These are phyloP conservation scores for Acer negundo DNA, from an alignment of 345 rosid species.

Conservation along the genomic window DNA sequence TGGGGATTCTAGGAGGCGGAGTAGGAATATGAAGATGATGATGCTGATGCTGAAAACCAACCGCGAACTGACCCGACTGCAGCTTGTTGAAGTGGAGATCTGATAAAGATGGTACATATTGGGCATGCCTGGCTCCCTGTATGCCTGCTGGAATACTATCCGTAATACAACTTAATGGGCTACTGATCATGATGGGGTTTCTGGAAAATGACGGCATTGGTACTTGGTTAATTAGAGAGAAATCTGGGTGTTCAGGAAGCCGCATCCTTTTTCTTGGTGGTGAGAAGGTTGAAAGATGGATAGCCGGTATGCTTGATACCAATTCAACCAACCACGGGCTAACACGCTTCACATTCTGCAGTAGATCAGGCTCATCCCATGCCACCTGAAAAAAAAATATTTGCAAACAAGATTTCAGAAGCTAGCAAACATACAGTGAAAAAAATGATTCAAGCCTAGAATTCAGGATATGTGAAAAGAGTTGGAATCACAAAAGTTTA, in stretches of 20 bases:
- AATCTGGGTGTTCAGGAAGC: constrained; percentile 61
- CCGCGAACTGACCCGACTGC: constrained; percentile 49
- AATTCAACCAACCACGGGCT: constrained; percentile 95
- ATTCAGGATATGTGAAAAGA: neutral
- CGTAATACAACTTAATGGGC: constrained; percentile 63
- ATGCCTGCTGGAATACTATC: constrained; percentile 91
- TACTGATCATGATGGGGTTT: constrained; percentile 59
- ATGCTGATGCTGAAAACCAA: constrained; percentile 42
- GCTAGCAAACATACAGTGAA: neutral
- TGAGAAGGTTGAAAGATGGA: constrained; percentile 71
- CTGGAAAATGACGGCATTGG: constrained; percentile 64
- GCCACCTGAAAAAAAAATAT: constrained; percentile 57
- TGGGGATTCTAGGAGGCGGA: constrained; percentile 37
- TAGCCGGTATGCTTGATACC: constrained; percentile 74
- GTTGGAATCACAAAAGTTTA: neutral
- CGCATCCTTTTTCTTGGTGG: constrained; percentile 90
- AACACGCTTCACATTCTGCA: constrained; percentile 90
- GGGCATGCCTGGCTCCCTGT: constrained; percentile 99
- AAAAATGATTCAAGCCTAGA: constrained; percentile 10
- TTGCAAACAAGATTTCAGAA: neutral
- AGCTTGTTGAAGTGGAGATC: constrained; percentile 67
- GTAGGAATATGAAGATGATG: constrained; percentile 33
- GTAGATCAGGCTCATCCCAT: constrained; percentile 99
- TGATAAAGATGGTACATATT: constrained; percentile 68
- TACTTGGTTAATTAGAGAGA: constrained; percentile 51